Percentiles rank a stretch among this genome's conserved stretches.
phyloP scores from a whole-genome alignment of 139 green algal species.

The Penium margaritaceum region DNA sequence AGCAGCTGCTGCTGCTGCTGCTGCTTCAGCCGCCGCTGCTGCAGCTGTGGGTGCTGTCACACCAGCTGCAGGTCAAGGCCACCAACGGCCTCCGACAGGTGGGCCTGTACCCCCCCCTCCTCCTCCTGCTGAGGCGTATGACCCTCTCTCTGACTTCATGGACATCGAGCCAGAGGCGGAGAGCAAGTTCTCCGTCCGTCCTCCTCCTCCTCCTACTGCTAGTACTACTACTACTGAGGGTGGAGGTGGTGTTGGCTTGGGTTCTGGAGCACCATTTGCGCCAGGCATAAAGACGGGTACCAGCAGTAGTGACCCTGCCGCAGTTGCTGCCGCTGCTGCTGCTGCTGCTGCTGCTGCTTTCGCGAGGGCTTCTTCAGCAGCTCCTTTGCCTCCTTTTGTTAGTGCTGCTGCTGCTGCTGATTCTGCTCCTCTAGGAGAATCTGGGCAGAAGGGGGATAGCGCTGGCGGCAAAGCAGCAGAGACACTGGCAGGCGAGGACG shows the following conservation, averaged over 20 bases:
- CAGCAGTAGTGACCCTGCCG: background rate
- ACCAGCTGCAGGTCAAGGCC: too few relatives aligned
- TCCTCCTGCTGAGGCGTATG: conserved; percentile 9
- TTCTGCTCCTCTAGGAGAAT: too few relatives aligned
- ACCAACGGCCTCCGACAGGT: too few relatives aligned
- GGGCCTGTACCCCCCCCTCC: too few relatives aligned
- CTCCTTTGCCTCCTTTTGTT: background rate
- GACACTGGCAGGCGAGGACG: background rate
- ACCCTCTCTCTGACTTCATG: background rate
- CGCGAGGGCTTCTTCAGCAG: background rate
- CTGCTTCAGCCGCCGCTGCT: too few relatives aligned
- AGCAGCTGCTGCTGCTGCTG: too few relatives aligned
- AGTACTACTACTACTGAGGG: background rate
- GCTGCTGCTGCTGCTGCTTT: conserved; percentile 1
- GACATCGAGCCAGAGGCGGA: background rate
- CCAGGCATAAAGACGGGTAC: background rate
- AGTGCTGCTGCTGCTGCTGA: background rate
- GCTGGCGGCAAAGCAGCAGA: background rate
- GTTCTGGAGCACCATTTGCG: background rate
- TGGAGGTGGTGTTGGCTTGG: too few relatives aligned
- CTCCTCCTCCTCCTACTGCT: background rate
- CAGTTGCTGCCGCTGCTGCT: background rate
- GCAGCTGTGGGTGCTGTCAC: too few relatives aligned
- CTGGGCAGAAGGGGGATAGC: too few relatives aligned
- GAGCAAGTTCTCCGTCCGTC: background rate